Evolutionary conservation across 2,329 filamentous ascomycete genomes (phyloP).

Genomic region (Colletotrichum higginsianum): DNA sequence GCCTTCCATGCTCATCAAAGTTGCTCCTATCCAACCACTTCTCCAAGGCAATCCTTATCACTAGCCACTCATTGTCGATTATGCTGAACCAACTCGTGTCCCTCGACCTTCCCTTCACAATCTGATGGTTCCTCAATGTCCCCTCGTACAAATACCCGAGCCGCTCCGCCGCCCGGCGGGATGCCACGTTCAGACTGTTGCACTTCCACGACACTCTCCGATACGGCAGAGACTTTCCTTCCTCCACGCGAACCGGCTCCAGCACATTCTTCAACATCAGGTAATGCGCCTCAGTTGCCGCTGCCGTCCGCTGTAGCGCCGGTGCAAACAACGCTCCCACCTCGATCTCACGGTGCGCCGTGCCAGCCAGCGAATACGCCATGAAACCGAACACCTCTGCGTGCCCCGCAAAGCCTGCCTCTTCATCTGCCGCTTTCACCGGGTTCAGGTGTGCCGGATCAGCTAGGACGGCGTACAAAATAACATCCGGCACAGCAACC

Average conservation of each 20-base stretch:
- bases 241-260: neutral
- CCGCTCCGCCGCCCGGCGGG: neutral
- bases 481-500: neutral
- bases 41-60: neutral
- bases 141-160: neutral
- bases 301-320: neutral
- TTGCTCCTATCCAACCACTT: neutral
- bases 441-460: neutral
- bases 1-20: neutral
- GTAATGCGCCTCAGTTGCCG: neutral
- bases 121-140: neutral
- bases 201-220: slow-evolving; percentile 12
- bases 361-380: neutral
- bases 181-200: neutral
- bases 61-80: neutral
- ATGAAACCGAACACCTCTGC: neutral
- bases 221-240: neutral
- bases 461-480: neutral
- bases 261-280: neutral
- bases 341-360: neutral
- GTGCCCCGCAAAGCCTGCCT: neutral
- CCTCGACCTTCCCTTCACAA: neutral
- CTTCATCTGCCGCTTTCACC: neutral
- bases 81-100: slow-evolving; percentile 8
- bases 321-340: slow-evolving; percentile 1